phyloP scores from a whole-genome alignment of 257 asterid species.

The Striga asiatica region DNA sequence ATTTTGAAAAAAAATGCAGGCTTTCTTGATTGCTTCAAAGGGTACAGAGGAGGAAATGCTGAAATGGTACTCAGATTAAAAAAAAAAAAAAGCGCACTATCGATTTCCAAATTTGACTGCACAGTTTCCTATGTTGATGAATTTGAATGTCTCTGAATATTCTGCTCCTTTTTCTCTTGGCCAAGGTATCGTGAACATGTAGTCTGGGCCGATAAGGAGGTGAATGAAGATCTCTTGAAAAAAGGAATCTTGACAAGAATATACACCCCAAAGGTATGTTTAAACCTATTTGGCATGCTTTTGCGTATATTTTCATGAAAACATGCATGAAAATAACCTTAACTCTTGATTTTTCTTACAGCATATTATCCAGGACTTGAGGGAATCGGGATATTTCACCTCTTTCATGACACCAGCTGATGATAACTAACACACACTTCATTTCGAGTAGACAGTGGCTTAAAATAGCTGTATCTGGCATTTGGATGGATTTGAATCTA shows the following conservation, averaged over 20 bases:
- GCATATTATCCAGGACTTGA: constrained; percentile 31
- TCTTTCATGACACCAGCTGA: constrained; percentile 23
- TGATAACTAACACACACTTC: neutral
- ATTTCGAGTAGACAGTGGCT: neutral
- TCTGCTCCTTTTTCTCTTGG: neutral
- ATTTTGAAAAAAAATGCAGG: constrained; percentile 25
- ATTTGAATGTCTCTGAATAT: too few species aligned
- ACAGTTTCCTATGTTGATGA: too few species aligned
- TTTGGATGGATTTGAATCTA: too few species aligned
- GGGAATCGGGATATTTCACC: constrained; percentile 30
- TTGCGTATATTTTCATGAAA: neutral
- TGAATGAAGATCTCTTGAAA: constrained; percentile 21
- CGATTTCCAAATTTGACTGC: too few species aligned
- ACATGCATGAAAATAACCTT: neutral
- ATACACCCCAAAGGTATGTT: constrained; percentile 29
- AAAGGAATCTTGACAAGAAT: constrained; percentile 28
- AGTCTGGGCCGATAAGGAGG: constrained; percentile 29
- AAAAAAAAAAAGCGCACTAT: too few species aligned
- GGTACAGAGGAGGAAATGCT: constrained; percentile 38
- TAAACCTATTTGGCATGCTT: neutral
- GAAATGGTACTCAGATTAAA: too few species aligned
- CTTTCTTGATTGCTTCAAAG: constrained; percentile 37
- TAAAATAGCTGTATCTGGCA: neutral
- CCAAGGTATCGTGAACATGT: constrained; percentile 34
- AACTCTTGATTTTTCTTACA: neutral